A percentile compares a stretch with the other conserved stretches of the same genome.
Conservation (phyloP, 129 eudicot species). For the Helianthus tuberosus region DNA sequence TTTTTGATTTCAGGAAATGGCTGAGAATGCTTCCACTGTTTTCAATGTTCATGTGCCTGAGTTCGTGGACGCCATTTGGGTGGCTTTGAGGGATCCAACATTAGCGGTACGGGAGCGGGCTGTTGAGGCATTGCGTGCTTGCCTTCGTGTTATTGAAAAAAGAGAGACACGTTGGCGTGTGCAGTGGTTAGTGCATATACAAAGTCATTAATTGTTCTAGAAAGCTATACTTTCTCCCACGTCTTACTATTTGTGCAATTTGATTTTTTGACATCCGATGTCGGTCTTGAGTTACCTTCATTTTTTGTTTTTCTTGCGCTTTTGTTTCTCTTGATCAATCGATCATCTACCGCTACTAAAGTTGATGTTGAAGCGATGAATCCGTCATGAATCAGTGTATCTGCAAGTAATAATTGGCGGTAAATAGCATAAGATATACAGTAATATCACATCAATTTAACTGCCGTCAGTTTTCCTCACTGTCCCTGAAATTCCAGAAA, state of each 20-base stretch:
- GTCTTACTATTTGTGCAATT: conserved; percentile 22
- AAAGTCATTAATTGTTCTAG: background rate
- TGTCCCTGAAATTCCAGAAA: background rate
- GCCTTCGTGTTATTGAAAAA: conserved; percentile 95
- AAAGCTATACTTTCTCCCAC: conserved; percentile 6
- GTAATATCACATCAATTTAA: background rate
- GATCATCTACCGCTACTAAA: background rate
- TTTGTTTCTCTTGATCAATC: background rate
- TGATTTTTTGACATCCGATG: conserved; percentile 6
- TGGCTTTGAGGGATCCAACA: conserved; percentile 91
- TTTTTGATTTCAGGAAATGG: conserved; percentile 77
- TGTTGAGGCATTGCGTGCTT: conserved; percentile 98
- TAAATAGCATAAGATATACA: background rate
- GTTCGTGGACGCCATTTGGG: conserved; percentile 97
- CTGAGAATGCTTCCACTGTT: conserved; percentile 96
- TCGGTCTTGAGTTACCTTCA: conserved; percentile 3
- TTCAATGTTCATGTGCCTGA: conserved; percentile 89
- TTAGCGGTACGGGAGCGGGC: conserved; percentile 88
- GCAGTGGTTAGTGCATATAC: conserved; percentile 69
- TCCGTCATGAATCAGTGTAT: background rate
- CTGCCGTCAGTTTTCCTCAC: background rate
- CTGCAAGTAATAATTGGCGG: background rate
- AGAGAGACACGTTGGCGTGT: conserved; percentile 99
- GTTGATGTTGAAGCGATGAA: conserved; percentile 9
- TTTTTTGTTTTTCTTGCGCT: background rate